These are phyloP conservation scores for Simplicillium aogashimaense DNA, from an alignment of 2,329 filamentous ascomycete genomes.

Conservation along the genomic window DNA sequence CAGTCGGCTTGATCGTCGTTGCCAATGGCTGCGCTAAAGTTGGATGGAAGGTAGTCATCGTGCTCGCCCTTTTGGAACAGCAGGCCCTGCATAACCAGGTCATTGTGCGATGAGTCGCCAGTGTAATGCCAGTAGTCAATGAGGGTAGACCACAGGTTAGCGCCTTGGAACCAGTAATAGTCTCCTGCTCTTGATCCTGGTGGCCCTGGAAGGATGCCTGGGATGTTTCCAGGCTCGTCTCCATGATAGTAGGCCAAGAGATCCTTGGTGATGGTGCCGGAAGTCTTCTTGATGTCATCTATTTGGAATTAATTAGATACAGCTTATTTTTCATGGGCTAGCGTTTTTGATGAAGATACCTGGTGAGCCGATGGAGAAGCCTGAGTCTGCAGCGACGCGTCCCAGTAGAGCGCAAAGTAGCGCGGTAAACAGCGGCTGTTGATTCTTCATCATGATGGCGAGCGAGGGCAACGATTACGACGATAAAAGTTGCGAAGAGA, in stretches of 20 bases:
- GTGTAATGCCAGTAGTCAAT: constrained; percentile 59
- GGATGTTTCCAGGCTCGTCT: constrained; percentile 4
- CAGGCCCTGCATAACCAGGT: constrained; percentile 41
- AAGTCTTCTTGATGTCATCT: constrained; percentile 5
- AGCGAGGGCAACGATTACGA: no score
- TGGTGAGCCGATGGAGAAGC: no score
- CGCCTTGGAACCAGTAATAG: constrained; percentile 61
- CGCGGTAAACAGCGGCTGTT: no score
- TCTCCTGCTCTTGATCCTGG: constrained; percentile 28
- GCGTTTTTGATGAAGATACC: no score
- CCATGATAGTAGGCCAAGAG: constrained; percentile 6
- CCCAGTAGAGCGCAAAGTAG: no score
- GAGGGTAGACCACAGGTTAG: constrained; percentile 52
- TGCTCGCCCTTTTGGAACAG: constrained; percentile 43
- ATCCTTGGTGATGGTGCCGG: constrained; percentile 4
- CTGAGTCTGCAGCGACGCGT: no score
- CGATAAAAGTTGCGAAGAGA: no score
- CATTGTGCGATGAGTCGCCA: constrained; percentile 49
- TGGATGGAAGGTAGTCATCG: constrained; percentile 47
- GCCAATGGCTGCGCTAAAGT: constrained; percentile 41
- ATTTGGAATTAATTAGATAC: no score
- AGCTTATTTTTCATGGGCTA: no score
- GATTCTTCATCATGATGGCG: no score
- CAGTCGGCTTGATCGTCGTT: constrained; percentile 69
- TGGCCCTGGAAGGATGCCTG: constrained; percentile 29